Percentiles rank a stretch among this genome's conserved stretches.
These are phyloP conservation scores for Angomonas ambiguus DNA, from an alignment of 208 protist genomes.

Conservation along the genomic window DNA sequence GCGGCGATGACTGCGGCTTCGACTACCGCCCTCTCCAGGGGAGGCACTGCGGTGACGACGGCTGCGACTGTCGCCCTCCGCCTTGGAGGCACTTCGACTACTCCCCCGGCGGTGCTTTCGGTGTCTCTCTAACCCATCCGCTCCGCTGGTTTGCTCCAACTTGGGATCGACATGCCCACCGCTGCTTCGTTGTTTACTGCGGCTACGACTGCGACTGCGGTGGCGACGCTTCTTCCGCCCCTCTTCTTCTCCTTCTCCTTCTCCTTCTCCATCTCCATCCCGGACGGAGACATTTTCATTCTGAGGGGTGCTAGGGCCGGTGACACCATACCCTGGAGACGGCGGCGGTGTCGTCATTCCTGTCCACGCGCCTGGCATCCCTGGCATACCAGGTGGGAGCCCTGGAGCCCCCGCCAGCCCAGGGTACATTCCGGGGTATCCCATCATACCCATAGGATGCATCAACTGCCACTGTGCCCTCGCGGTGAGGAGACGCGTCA, in stretches of 20 bases:
- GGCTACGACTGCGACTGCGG: conserved; percentile 21
- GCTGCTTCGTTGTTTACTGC: conserved; percentile 12
- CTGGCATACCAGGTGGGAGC: neutral
- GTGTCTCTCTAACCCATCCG: neutral
- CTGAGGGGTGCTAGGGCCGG: neutral
- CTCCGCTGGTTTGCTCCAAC: conserved; percentile 8
- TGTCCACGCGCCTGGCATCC: neutral
- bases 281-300: neutral
- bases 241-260: neutral
- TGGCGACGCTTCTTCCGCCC: conserved; percentile 20
- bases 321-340: neutral
- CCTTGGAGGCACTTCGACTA: neutral
- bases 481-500: conserved; percentile 48
- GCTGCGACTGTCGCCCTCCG: conserved; percentile 5
- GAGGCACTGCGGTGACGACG: conserved; percentile 11
- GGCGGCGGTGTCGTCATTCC: neutral
- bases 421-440: neutral
- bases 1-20: conserved; percentile 10
- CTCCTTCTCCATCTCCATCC: neutral
- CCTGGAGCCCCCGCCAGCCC: neutral
- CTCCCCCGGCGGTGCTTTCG: conserved; percentile 14
- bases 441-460: conserved; percentile 18
- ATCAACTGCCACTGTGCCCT: conserved; percentile 43
- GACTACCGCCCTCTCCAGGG: neutral
- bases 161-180: conserved; percentile 8